Evolutionary conservation across 345 rosid species (phyloP).

Genomic region (Gossypium rotundifolium): DNA sequence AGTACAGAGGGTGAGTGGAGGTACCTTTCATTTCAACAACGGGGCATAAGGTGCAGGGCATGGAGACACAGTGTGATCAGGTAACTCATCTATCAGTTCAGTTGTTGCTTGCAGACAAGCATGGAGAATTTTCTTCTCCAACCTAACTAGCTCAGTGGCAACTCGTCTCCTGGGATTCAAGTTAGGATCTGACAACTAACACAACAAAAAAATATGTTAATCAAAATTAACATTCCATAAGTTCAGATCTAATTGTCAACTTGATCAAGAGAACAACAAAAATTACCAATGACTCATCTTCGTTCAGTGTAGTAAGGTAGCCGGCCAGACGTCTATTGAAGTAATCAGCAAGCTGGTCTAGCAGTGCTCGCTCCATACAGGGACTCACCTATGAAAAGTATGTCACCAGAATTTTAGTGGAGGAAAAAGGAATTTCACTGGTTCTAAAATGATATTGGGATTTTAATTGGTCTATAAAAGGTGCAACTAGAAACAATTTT

Average conservation of each 20-base stretch:
- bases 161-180: slow-evolving; percentile 80
- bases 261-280: slow-evolving; percentile 7
- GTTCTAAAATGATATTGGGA: neutral
- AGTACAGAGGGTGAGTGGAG: slow-evolving; percentile 5
- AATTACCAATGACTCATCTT: slow-evolving; percentile 73
- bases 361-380: slow-evolving; percentile 85
- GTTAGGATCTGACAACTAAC: slow-evolving; percentile 65
- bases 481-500: neutral
- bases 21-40: slow-evolving; percentile 52
- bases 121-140: slow-evolving; percentile 84
- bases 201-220: neutral
- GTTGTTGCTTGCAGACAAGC: slow-evolving; percentile 63
- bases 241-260: slow-evolving; percentile 5
- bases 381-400: slow-evolving; percentile 63
- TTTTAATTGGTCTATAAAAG: neutral
- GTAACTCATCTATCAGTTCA: slow-evolving; percentile 61
- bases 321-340: slow-evolving; percentile 62
- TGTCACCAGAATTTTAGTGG: slow-evolving; percentile 10
- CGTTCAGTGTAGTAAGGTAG: slow-evolving; percentile 73
- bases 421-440: neutral
- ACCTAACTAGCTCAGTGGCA: slow-evolving; percentile 77
- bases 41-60: slow-evolving; percentile 93
- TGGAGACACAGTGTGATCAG: slow-evolving; percentile 69
- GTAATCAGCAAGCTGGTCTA: slow-evolving; percentile 80
- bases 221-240: slow-evolving; percentile 2